Evolutionary conservation across 2,329 filamentous ascomycete genomes (phyloP).

Genomic region (Aspergillus intermedius): DNA sequence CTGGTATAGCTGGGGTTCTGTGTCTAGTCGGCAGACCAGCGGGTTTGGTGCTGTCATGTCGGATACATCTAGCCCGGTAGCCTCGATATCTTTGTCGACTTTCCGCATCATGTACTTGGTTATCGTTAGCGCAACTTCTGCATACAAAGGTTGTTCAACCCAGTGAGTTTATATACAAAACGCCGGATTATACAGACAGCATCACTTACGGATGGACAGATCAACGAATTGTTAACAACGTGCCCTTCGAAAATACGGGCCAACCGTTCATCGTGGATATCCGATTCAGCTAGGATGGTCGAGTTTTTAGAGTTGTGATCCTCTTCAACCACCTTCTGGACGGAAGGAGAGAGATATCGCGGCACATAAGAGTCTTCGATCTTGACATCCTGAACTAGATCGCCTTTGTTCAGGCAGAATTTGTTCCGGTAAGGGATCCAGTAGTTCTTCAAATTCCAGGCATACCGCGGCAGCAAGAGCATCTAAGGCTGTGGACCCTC

Average conservation of each 20-base stretch:
- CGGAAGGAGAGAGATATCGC: slow-evolving; percentile 22
- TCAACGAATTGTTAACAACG: slow-evolving; percentile 27
- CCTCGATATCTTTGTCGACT: slow-evolving; percentile 26
- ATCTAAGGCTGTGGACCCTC: slow-evolving; percentile 19
- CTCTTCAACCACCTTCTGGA: slow-evolving; percentile 30
- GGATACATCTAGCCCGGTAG: slow-evolving; percentile 27
- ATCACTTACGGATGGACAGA: slow-evolving; percentile 28
- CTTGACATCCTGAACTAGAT: slow-evolving; percentile 13
- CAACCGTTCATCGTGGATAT: too few species aligned
- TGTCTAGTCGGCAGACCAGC: slow-evolving; percentile 46
- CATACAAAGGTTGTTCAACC: slow-evolving; percentile 24
- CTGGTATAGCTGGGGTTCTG: slow-evolving; percentile 33
- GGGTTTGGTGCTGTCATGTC: slow-evolving; percentile 40
- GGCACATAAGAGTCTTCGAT: slow-evolving; percentile 12
- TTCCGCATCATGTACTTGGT: slow-evolving; percentile 27
- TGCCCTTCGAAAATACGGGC: too few species aligned
- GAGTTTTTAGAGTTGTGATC: neutral
- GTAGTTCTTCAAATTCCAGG: slow-evolving; percentile 36
- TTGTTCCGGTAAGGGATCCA: slow-evolving; percentile 34
- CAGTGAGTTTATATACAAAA: slow-evolving; percentile 3
- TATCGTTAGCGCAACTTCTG: slow-evolving; percentile 32
- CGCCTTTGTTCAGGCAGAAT: slow-evolving; percentile 28
- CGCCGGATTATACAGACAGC: neutral
- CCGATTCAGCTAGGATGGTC: too few species aligned
- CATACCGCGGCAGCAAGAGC: slow-evolving; percentile 30